phyloP scores from a whole-genome alignment of 78 protist species.

The Bodo saltans region DNA sequence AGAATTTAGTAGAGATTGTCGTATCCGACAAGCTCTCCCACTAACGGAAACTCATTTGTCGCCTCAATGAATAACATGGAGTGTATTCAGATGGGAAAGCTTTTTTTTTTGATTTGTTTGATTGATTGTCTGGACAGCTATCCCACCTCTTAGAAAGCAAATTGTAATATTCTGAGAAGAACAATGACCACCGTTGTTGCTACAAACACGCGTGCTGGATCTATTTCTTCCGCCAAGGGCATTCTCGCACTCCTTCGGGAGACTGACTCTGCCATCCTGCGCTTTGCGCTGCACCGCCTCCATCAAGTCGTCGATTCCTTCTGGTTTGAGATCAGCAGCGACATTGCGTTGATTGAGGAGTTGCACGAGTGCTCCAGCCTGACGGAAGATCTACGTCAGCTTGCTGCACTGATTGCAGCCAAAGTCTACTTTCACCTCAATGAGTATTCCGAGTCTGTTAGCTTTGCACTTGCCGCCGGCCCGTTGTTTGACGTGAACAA shows the following conservation, averaged over 20 bases:
- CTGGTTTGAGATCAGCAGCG: constrained; percentile 86
- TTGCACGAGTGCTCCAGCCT: constrained; percentile 56
- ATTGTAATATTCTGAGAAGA: too few relatives aligned
- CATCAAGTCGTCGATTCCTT: constrained; percentile 56
- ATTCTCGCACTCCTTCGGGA: constrained; percentile 29
- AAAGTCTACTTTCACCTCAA: constrained; percentile 88
- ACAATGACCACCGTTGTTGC: too few relatives aligned
- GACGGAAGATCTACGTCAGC: constrained; percentile 30
- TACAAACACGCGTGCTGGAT: too few relatives aligned
- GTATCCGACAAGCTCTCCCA: too few relatives aligned
- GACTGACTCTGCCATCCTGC: constrained; percentile 24
- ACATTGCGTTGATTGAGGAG: constrained; percentile 40
- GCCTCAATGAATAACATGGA: too few relatives aligned
- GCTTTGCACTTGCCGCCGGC: constrained; percentile 84
- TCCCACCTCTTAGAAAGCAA: too few relatives aligned
- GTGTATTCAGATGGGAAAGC: too few relatives aligned
- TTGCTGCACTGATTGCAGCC: constrained; percentile 73
- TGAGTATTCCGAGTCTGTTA: constrained; percentile 66
- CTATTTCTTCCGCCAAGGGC: constrained; percentile 29
- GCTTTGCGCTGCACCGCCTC: constrained; percentile 14
- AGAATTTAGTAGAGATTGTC: too few relatives aligned
- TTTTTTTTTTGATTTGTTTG: too few relatives aligned
- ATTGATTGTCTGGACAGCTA: too few relatives aligned
- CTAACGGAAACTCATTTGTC: too few relatives aligned
- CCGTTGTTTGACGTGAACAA: constrained; percentile 60